phyloP scores from a whole-genome alignment of 495 filamentous ascomycete genomes.

The Darksidea phi region DNA sequence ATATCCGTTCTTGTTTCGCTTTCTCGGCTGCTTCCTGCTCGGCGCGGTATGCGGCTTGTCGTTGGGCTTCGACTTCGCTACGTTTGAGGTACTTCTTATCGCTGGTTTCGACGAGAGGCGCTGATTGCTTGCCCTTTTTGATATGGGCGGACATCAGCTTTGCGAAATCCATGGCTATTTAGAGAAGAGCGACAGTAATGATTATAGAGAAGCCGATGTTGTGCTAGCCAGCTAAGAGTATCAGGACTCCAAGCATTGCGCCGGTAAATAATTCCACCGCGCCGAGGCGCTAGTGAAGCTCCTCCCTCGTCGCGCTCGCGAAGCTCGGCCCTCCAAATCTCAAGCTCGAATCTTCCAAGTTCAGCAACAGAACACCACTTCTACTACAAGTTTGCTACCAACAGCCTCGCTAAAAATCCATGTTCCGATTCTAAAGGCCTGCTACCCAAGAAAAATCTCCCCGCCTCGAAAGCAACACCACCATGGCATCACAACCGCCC shows the following conservation, averaged over 20 bases:
- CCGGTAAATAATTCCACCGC: background rate
- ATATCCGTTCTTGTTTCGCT: slow-evolving; percentile 63
- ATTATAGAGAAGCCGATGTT: background rate
- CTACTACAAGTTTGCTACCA: no score
- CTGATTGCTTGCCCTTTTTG: slow-evolving; percentile 64
- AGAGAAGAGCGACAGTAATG: no score
- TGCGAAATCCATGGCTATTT: slow-evolving; percentile 80
- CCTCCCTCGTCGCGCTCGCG: background rate
- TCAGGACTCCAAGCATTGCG: background rate
- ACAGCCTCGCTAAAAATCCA: background rate
- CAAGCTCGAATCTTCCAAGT: no score
- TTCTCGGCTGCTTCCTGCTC: slow-evolving; percentile 69
- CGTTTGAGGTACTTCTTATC: slow-evolving; percentile 83
- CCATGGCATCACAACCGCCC: slow-evolving; percentile 17
- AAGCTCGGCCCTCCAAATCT: no score
- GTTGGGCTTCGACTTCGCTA: slow-evolving; percentile 80
- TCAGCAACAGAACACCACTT: no score
- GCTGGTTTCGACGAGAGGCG: slow-evolving; percentile 24
- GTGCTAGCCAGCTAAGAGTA: background rate
- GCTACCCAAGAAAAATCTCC: no score
- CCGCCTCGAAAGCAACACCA: slow-evolving; percentile 5
- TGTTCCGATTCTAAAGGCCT: no score
- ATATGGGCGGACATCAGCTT: slow-evolving; percentile 88
- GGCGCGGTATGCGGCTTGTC: slow-evolving; percentile 73
- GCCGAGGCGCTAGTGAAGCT: background rate